Evolutionary conservation across 768 basidiomycete species (phyloP).

Genomic region (Macrolepiota albuminosa): DNA sequence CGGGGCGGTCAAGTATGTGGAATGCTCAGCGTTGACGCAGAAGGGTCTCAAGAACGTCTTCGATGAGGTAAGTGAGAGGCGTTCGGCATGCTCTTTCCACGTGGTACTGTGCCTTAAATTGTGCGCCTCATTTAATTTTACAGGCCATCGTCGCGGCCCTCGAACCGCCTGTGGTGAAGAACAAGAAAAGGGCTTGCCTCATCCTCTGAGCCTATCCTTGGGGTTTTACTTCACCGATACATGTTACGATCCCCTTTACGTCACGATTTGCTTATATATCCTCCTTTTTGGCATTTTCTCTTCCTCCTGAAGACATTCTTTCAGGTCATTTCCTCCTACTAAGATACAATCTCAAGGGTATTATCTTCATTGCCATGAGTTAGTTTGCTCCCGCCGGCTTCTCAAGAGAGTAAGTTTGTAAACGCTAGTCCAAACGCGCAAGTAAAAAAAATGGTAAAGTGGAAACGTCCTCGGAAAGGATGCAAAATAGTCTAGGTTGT

Average conservation of each 20-base stretch:
- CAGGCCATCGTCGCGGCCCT: conserved; percentile 98
- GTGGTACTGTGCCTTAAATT: conserved; percentile 8
- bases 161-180: conserved; percentile 91
- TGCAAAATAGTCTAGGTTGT: conserved; percentile 4
- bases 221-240: conserved; percentile 18
- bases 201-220: conserved; percentile 57
- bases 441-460: background rate
- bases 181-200: conserved; percentile 73
- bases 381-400: background rate
- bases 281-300: conserved; percentile 31
- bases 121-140: conserved; percentile 5
- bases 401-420: conserved; percentile 2
- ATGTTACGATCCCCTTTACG: conserved; percentile 33
- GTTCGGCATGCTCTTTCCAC: conserved; percentile 6
- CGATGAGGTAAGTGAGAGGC: conserved; percentile 75
- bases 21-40: conserved; percentile 98
- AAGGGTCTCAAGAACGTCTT: conserved; percentile 99
- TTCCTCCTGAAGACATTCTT: conserved; percentile 33
- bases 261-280: conserved; percentile 44
- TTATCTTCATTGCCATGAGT: conserved; percentile 13
- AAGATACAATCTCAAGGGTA: conserved; percentile 20
- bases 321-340: conserved; percentile 16
- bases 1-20: conserved; percentile 98
- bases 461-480: conserved; percentile 5
- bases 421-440: conserved; percentile 3